These are phyloP conservation scores for Paracamarosporium sp. DNA, from an alignment of 2,329 filamentous ascomycete species.

Conservation along the genomic window DNA sequence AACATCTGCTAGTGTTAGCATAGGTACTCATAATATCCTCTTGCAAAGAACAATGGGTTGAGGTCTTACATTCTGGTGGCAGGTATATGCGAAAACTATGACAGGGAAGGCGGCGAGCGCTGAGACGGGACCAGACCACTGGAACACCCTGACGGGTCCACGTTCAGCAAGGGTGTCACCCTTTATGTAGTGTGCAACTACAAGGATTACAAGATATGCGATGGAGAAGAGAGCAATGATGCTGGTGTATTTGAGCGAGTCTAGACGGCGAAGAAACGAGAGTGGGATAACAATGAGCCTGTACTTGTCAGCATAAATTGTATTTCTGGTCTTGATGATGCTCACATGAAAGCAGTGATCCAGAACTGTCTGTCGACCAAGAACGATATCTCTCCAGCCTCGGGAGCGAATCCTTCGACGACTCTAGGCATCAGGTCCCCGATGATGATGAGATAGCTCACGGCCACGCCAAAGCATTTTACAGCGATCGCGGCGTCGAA, in stretches of 20 bases:
- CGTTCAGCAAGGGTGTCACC: conserved; percentile 78
- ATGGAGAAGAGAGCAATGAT: conserved; percentile 91
- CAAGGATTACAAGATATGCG: conserved; percentile 89
- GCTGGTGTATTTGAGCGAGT: conserved; percentile 97
- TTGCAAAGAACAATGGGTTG: conserved; percentile 6
- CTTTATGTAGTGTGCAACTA: conserved; percentile 86
- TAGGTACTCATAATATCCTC: not conserved
- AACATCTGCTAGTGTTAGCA: conserved; percentile 75
- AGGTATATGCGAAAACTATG: conserved; percentile 99
- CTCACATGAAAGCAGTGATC: conserved; percentile 94
- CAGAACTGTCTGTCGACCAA: conserved; percentile 92
- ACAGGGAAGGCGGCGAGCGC: conserved; percentile 88
- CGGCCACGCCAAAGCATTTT: conserved; percentile 96
- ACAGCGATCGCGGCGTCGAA: conserved; percentile 96
- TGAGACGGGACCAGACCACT: conserved; percentile 79
- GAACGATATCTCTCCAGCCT: conserved; percentile 70
- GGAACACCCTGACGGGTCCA: conserved; percentile 75
- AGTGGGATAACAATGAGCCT: conserved; percentile 92
- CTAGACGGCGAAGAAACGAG: conserved; percentile 87
- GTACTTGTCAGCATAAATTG: conserved; percentile 18
- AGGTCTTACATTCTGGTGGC: conserved; percentile 92
- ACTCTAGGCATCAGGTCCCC: conserved; percentile 98
- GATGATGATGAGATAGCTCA: conserved; percentile 98
- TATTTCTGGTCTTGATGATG: not conserved
- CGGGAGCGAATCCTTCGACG: conserved; percentile 76